Evolutionary conservation across 2,329 filamentous ascomycete species (phyloP).

Genomic region (Ophiostoma sp.): DNA sequence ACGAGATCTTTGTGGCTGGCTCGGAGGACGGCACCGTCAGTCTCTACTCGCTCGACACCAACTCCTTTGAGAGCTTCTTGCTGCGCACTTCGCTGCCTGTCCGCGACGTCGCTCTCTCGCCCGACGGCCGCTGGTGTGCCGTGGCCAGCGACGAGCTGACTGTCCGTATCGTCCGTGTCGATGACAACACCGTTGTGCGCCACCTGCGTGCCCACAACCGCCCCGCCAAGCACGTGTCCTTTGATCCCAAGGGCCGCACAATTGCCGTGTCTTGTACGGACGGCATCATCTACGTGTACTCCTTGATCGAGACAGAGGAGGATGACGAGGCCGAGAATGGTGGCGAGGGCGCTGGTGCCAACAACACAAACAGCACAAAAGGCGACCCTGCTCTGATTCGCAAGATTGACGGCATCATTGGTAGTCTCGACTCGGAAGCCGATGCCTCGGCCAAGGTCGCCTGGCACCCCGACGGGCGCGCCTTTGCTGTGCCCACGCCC

Average conservation of each 20-base stretch:
- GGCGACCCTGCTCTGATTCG: slow-evolving; percentile 69
- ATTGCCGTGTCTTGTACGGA: slow-evolving; percentile 84
- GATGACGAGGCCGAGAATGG: slow-evolving; percentile 17
- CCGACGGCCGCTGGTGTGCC: slow-evolving; percentile 82
- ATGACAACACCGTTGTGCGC: slow-evolving; percentile 73
- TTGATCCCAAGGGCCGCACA: slow-evolving; percentile 75
- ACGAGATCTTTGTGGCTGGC: slow-evolving; percentile 83
- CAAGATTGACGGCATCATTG: slow-evolving; percentile 84
- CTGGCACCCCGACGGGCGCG: slow-evolving; percentile 94
- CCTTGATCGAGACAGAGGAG: slow-evolving; percentile 66
- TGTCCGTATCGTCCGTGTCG: slow-evolving; percentile 82
- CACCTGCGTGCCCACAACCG: slow-evolving; percentile 80
- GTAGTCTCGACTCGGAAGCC: slow-evolving; percentile 71
- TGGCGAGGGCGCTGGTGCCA: background rate
- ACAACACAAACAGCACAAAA: background rate
- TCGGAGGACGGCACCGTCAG: slow-evolving; percentile 96
- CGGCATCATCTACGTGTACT: slow-evolving; percentile 88
- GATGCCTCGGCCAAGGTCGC: slow-evolving; percentile 72
- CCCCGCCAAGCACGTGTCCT: slow-evolving; percentile 87
- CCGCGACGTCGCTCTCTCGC: slow-evolving; percentile 79
- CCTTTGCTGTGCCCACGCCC: slow-evolving; percentile 81
- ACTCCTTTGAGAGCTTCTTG: slow-evolving; percentile 76
- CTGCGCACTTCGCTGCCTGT: slow-evolving; percentile 82
- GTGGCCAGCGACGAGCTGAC: slow-evolving; percentile 95
- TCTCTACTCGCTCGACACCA: slow-evolving; percentile 78